Evolutionary conservation across 805 yeast species (phyloP), one percentile per base, ranked within the genome.

Genomic region (Komagataella populi): DNA sequence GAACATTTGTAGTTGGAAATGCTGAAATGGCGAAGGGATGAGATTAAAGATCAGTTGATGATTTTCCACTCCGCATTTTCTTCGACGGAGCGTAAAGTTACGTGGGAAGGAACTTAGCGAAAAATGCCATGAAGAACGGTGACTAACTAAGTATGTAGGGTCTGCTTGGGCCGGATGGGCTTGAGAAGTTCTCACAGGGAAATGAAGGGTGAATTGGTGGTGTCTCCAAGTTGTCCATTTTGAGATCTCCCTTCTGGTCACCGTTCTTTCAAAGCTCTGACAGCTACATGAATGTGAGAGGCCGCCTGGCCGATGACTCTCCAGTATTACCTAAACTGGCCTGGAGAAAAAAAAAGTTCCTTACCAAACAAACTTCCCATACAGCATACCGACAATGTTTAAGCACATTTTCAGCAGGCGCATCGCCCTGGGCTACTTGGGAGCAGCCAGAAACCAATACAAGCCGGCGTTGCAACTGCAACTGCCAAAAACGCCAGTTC

Each of bases 401-500:
- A 30, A 30, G 8, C 39, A 12, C 39, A 5, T 30, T 14, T 30
- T 30, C 4, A 30, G 14, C 39, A 30, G 14, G 39, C 39, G 39
- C 39, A 30, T 30, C n/a, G 39, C 39, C 14, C 14, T 30, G 39
- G 14, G 14, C 14, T 30, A 30, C 14, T 30, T 30, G n/a, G 39
- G 39, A 10, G 39, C 39, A 8, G 14, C 14, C 14, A 30, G 14
- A 30, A 4, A 30, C 14, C 39, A 10, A 7, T 10, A 10, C 14
- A 30, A 8, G 10, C 39, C 39, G 39, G 39, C 14, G 39, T 30
- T 30, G 12, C 39, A 23, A 18, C 57, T 30, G 12, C 39, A 23
- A 18, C 57, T 63, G 39, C 59, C 56, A 30, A 50, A 55, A 5
- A 52, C 62, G 5, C 14, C 53, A 6, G 51, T 60, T 6, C 23